Evolutionary conservation across 2,329 filamentous ascomycete genomes (phyloP), one percentile per base, ranked within the genome.

Genomic region (Stachybotrys chlorohalonatus): DNA sequence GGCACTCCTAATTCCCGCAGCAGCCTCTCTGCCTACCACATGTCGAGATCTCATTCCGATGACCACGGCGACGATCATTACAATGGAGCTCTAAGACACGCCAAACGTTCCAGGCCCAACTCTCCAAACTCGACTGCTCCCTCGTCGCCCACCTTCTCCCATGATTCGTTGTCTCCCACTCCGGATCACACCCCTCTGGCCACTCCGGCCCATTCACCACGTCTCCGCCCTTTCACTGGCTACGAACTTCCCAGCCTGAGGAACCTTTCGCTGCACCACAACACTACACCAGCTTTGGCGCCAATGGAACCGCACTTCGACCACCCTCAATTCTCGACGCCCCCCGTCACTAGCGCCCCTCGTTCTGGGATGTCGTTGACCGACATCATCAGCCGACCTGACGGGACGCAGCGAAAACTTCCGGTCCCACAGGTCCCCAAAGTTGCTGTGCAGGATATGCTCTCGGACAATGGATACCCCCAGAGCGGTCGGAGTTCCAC

Each of bases 111-210:
- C 57, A 80, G 93, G 63, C 93, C 94, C 48, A 94, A 92, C 70
- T 96, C 93, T 42, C 94, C 93, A 53, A 90, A 95, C 73, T 96
- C 92, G 8, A 97, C 93, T 2, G 93, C 93, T 51, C 94, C 94
- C 17, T 95, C 93, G 31, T 97, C 93, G 36, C 93, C 93, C 31
- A 96, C 92, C 4, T 96, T 96, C 70, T 96, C 93, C 2, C 91
- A 96, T 73, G 91, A 96, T 71, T 96, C 93, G 11, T 81, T 93
- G 50, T 97, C 93, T 9, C 94, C 93, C 5, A 99, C 93, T 1
- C 94, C 93, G 11, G 93, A 97, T 66, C 92, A 96, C 76, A 97
- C 94, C n/a, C 93, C 93, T n/a, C 84, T 97, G 54, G 93, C 92
- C 31, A 99, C 93, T 6, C 93, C 93, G 5, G 93, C 92, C 48